Evolutionary conservation across 2,329 filamentous ascomycete species (phyloP), one percentile per base, ranked within the genome.

Genomic region (Clonostachys rhizophaga): DNA sequence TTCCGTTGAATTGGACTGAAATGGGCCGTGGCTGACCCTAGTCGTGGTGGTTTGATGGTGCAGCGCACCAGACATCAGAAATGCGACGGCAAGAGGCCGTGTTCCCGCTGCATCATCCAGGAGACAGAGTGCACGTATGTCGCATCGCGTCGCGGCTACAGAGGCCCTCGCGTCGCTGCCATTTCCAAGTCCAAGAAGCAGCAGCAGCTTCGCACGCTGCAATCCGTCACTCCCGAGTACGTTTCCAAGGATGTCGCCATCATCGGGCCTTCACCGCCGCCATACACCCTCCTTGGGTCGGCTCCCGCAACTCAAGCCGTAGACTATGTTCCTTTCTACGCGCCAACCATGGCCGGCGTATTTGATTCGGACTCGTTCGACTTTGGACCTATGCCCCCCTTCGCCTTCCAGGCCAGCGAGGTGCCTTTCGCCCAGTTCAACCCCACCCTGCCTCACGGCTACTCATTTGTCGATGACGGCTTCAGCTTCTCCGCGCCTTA

Each of bases 101-200:
- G 88, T 65, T 75, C 78, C 42, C 81, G 88, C 46, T 91, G 87
- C 64, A 67, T 68, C 18, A 65, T 70, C 44, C 75, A 77, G 43
- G 76, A 77, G 47, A 68, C 74, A 16, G 74, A 84, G 43, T 92
- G 88, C 63, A 68, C 83, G 58, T 91, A 89, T 61, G 80, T 89
- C 43, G 82, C 85, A 41, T 90, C 86, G 37, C 82, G 87, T 40
- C 79, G 87, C 50, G 87, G 87, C 33, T 89, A 87, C 69, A 89
- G 87, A 64, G 84, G 85, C 13, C 60, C 65, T 52, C 55, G 66
- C 52, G 52, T 66, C 68, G 63, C 57, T 16, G 68, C 72, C 18
- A 73, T 72, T 17, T 71, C 75, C 30, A 59, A 64, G 13, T 55
- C 59, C 13, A 46, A 56, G 20, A 40, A 43, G 30, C 43, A 48